Evolutionary conservation across 2,329 filamentous ascomycete genomes (phyloP), one percentile per base, ranked within the genome.

Genomic region (Stromatinia cepivora): DNA sequence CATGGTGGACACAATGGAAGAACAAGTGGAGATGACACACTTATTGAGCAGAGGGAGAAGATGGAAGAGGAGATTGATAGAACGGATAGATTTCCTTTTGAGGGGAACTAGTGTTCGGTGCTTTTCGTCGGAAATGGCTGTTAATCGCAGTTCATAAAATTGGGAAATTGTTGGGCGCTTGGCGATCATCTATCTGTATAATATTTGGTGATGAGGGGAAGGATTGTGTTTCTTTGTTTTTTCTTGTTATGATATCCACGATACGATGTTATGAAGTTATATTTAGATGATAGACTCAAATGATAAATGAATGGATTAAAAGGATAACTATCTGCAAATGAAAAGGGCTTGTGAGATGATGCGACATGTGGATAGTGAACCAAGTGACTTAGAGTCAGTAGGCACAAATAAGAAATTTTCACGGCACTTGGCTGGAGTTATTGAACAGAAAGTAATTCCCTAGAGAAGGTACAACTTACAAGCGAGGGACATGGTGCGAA

Each of bases 21-120:
- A 31, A 52, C 59, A 31, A 63, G 59, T 39, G 61, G 61, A 25
- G 48, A 48, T n/a, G 61, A 64, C 15, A 64, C 46, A 1, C 15
- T 39, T 9, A 52, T 64, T 39, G 61, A 64, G 22, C 61, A 28
- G 25, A 52, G 61, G 22, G 61, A 64, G 46, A 52, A 64, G 46
- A 13, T 28, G 2, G 61, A 64, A 15, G 61, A 64, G 61, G 61
- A 52, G 2, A 13, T 64, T 28, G 61, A 64, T 28, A 39, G 46
- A 48, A 64, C 61, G 46, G 61, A 64, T 52, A 64, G 46, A 39
- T 64, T 25, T 25, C 61, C 61, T 64, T 39, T 39, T 64, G 46
- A 5, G 25, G 46, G 46, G 15, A 64, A 64, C 31, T 64, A 64
- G n/a, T 22, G 15, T 28, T 22, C 7, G 13, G 22, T 42, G 28